Evolutionary conservation across 2,329 filamentous ascomycete genomes (phyloP), one percentile per base, ranked within the genome.

Genomic region (Lithohypha guttulata): DNA sequence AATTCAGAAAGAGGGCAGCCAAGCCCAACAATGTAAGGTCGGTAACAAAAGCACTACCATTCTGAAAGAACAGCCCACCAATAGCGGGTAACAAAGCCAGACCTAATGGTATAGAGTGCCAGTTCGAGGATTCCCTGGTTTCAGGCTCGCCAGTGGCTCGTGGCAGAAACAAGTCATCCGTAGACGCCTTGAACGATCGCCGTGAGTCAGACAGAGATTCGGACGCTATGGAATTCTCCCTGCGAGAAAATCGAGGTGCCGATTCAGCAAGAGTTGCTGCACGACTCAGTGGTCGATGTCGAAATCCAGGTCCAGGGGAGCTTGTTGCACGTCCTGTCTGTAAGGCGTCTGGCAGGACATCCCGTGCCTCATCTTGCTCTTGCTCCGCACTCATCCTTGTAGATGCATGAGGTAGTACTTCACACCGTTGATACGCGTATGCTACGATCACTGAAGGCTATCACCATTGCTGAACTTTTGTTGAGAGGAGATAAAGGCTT

Each of bases 1-100:
- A 95, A 57, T 94, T 87, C 45, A 96, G 66, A 53, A 95, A 93
- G 30, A 95, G 72, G 3, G 81, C 84, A 2, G 84, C 83, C 45
- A 96, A 61, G 2, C 73, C 77, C 21, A 96, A 63, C 22, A 96
- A 67, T 51, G 91, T 80, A 19, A 93, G 62, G 59, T 96, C 89
- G 0, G 86, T 94, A 39, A 87, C 76, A 45, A 95, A 71, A 1
- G 80, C 75, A 51, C 79, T 81, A 9, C 89, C 89, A 62, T 93
- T 83, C 44, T 82, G 74, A 57, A 94, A 93, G 41, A 95, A 66
- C 34, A 93, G 62, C 0, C 87, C 89, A 1, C 77, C 84, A n/a
- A 94, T 56, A 1, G 87, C 86, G 2, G 89, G 89, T 10, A 96
- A 64, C 33, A 95, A 69, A 2, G 85, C 87, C 56, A 94, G 81